These are phyloP conservation scores for Monoraphidium neglectum DNA, from an alignment of 139 green algal species.

Conservation along the genomic window DNA sequence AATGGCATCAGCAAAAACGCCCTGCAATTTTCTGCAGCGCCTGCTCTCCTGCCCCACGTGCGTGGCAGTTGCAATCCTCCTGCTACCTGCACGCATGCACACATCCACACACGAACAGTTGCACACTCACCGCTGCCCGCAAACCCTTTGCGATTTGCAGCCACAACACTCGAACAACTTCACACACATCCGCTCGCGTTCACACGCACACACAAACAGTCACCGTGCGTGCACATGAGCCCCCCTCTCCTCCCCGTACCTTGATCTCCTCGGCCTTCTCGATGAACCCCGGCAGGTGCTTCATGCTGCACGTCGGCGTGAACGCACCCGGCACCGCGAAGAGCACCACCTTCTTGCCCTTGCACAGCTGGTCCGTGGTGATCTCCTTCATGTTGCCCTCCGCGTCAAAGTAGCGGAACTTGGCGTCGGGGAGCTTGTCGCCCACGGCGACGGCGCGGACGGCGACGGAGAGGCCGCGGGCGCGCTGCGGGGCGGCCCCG, in stretches of 20 bases:
- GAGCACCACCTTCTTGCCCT: slow-evolving; percentile 95
- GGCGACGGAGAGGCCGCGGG: slow-evolving; percentile 18
- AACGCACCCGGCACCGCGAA: slow-evolving; percentile 93
- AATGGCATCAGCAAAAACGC: too few relatives aligned
- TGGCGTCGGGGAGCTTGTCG: slow-evolving; percentile 64
- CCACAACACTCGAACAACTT: too few relatives aligned
- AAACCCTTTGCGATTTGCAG: too few relatives aligned
- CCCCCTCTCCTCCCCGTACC: neutral
- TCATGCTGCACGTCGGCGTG: slow-evolving; percentile 91
- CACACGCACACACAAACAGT: too few relatives aligned
- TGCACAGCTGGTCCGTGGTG: slow-evolving; percentile 72
- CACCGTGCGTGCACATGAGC: neutral
- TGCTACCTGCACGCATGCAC: too few relatives aligned
- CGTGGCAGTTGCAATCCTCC: too few relatives aligned
- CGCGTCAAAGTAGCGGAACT: slow-evolving; percentile 82
- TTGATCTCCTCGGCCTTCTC: slow-evolving; percentile 94
- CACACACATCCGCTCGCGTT: too few relatives aligned
- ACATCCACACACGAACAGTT: too few relatives aligned
- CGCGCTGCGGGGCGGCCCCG: neutral
- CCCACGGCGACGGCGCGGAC: slow-evolving; percentile 51
- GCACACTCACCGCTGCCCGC: too few relatives aligned
- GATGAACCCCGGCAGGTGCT: slow-evolving; percentile 93
- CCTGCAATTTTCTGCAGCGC: too few relatives aligned
- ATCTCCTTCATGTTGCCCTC: slow-evolving; percentile 92
- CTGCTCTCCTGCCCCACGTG: too few relatives aligned